Evolutionary conservation across 495 filamentous ascomycete genomes (phyloP).

Genomic region (Neurospora sp.): DNA sequence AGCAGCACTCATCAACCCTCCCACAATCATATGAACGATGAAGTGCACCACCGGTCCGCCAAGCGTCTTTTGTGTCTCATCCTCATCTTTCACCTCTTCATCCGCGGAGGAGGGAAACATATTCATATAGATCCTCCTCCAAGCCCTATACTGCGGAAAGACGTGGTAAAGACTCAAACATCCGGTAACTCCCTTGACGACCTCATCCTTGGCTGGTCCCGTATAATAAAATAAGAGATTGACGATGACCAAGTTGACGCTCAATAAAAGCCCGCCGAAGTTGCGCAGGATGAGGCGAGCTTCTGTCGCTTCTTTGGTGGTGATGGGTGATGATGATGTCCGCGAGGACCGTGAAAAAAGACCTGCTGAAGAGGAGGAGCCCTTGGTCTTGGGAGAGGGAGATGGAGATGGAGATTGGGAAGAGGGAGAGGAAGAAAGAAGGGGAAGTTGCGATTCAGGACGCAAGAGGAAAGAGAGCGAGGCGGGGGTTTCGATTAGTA

Average conservation of each 20-base stretch:
- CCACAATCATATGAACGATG: slow-evolving; percentile 14
- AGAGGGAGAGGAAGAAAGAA: neutral
- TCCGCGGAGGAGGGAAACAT: too few species aligned
- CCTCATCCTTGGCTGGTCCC: slow-evolving; percentile 1
- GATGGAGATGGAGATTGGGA: neutral
- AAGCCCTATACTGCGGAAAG: slow-evolving; percentile 30
- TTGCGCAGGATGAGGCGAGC: slow-evolving; percentile 28
- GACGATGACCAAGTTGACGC: slow-evolving; percentile 21
- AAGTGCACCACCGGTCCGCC: slow-evolving; percentile 24
- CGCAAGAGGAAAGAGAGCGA: slow-evolving; percentile 12
- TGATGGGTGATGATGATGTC: neutral
- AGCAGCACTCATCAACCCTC: slow-evolving; percentile 6
- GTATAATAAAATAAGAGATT: slow-evolving; percentile 7
- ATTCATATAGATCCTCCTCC: slow-evolving; percentile 2
- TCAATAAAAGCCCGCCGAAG: slow-evolving; percentile 28
- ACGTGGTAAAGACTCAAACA: slow-evolving; percentile 30
- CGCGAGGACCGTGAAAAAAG: too few species aligned
- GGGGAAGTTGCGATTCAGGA: neutral
- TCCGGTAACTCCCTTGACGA: slow-evolving; percentile 11
- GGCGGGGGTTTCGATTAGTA: slow-evolving; percentile 13
- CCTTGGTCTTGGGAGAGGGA: slow-evolving; percentile 10
- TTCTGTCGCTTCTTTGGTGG: slow-evolving; percentile 4
- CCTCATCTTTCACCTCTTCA: neutral
- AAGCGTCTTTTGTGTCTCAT: slow-evolving; percentile 3
- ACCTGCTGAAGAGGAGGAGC: too few species aligned